Conservation (phyloP, 2,329 filamentous ascomycete genomes). For the Neocucurbitaria cava region DNA sequence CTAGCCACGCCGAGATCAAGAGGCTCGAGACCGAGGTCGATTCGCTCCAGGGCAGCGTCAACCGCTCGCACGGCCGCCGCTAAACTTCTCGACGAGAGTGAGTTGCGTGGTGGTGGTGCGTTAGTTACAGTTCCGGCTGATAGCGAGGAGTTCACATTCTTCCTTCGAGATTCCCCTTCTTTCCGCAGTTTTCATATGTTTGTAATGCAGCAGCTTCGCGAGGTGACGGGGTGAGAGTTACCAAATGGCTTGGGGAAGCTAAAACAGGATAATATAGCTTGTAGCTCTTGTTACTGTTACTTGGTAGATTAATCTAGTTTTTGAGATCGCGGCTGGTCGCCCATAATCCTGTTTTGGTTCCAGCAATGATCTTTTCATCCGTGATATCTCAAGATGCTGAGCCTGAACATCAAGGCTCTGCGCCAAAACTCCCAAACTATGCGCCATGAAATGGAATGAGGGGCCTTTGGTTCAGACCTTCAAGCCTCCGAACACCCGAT, state of each 20-base stretch:
- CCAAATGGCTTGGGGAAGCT: slow-evolving; percentile 19
- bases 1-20: slow-evolving; percentile 91
- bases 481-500: slow-evolving; percentile 72
- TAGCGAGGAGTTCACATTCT: slow-evolving; percentile 33
- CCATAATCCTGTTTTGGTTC: no score
- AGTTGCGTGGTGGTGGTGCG: slow-evolving; percentile 12
- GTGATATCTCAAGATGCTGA: no score
- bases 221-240: slow-evolving; percentile 20
- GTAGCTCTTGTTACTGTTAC: slow-evolving; percentile 28
- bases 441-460: not conserved
- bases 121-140: slow-evolving; percentile 7
- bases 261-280: slow-evolving; percentile 23
- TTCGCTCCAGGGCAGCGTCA: slow-evolving; percentile 85
- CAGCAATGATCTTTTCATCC: no score
- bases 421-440: not conserved
- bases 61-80: slow-evolving; percentile 90
- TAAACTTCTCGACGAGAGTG: slow-evolving; percentile 55
- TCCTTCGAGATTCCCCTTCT: slow-evolving; percentile 51
- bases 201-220: slow-evolving; percentile 50
- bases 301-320: slow-evolving; percentile 41
- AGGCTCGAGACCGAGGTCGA: slow-evolving; percentile 92
- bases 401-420: no score
- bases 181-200: slow-evolving; percentile 47
- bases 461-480: slow-evolving; percentile 8
- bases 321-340: slow-evolving; percentile 35